A percentile compares a stretch with the other conserved stretches of the same genome.
Evolutionary conservation across 768 basidiomycete species (phyloP).

Genomic region (Brasilioporus rufonigricans): DNA sequence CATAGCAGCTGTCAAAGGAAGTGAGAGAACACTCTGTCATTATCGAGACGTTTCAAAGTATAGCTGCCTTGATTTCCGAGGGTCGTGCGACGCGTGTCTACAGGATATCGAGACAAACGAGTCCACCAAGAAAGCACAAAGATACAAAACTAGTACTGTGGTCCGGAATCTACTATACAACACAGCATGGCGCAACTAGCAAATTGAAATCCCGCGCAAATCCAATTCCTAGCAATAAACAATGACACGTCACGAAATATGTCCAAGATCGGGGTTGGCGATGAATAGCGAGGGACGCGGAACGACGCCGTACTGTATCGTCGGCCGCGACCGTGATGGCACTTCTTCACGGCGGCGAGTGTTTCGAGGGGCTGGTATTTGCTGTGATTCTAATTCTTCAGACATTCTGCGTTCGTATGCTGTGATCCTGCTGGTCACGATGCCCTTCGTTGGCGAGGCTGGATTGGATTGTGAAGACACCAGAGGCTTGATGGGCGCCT

Average conservation of each 20-base stretch:
- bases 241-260: slow-evolving; percentile 11
- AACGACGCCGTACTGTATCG: slow-evolving; percentile 63
- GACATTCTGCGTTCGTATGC: slow-evolving; percentile 61
- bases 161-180: background rate
- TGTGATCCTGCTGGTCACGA: slow-evolving; percentile 52
- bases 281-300: slow-evolving; percentile 64
- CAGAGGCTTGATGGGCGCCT: slow-evolving; percentile 2
- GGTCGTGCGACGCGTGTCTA: background rate
- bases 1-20: background rate
- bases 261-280: slow-evolving; percentile 54
- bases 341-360: slow-evolving; percentile 44
- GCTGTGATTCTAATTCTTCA: slow-evolving; percentile 46
- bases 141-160: background rate
- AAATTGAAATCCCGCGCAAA: slow-evolving; percentile 1
- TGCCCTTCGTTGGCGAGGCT: background rate
- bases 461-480: background rate
- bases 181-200: slow-evolving; percentile 7
- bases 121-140: background rate
- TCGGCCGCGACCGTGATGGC: slow-evolving; percentile 37
- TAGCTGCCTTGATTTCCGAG: background rate
- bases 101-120: slow-evolving; percentile 7
- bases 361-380: slow-evolving; percentile 34
- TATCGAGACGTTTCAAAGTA: background rate
- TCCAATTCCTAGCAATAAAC: background rate
- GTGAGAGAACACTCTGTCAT: background rate